Evolutionary conservation across 805 yeast species (phyloP).

Genomic region (Kluyveromyces dobzhanskii): DNA sequence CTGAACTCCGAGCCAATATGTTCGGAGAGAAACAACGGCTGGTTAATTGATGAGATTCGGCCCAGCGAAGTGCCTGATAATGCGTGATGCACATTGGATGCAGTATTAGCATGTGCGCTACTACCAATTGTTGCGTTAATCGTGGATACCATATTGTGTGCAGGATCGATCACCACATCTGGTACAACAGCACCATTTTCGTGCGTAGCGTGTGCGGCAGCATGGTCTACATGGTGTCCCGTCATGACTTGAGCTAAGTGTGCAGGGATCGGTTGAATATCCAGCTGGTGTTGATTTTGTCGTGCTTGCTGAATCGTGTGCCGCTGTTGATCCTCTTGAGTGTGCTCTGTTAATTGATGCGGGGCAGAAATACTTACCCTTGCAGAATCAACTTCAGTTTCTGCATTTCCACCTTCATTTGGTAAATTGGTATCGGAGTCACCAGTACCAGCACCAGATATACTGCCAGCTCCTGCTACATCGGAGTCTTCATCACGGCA

Average conservation of each 20-base stretch:
- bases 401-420: slow-evolving; percentile 1
- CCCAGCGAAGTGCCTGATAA: not conserved
- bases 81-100: not conserved
- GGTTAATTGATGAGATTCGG: slow-evolving; percentile 17
- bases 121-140: not conserved
- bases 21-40: slow-evolving; percentile 79
- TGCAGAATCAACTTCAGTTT: not conserved
- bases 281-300: not conserved
- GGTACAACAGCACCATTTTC: not conserved
- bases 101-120: not conserved
- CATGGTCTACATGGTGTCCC: not conserved
- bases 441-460: no score
- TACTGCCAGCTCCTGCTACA: no score
- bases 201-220: slow-evolving; percentile 1
- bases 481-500: slow-evolving; percentile 55
- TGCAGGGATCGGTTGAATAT: slow-evolving; percentile 7
- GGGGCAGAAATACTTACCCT: not conserved
- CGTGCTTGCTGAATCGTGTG: not conserved
- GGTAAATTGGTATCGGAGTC: no score
- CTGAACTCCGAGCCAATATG: slow-evolving; percentile 91
- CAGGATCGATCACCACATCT: not conserved
- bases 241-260: slow-evolving; percentile 4
- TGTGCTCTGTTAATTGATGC: no score
- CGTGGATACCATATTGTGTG: no score
- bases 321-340: no score